Conservation (phyloP, 176 grass and related monocot genomes). For the Carex cristatella region DNA sequence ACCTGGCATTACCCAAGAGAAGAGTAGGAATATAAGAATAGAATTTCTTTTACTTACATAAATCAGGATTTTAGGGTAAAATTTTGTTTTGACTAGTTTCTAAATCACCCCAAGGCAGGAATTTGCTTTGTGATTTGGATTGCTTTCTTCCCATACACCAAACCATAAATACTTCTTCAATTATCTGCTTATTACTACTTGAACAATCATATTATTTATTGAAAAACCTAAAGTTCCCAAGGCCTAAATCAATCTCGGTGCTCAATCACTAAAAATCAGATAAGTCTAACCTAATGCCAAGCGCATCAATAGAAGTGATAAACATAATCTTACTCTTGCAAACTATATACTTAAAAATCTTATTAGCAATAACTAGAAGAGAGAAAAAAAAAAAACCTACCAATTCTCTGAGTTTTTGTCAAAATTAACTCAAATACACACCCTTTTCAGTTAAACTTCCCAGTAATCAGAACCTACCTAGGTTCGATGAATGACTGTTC, state of each 20-base stretch:
- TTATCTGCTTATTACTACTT: not conserved
- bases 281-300: not conserved
- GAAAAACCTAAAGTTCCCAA: not conserved
- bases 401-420: not conserved
- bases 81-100: not conserved
- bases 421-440: not conserved
- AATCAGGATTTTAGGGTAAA: not conserved
- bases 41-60: not conserved
- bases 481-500: conserved; percentile 15
- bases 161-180: not conserved
- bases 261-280: not conserved
- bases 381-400: not conserved
- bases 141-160: not conserved
- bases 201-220: not conserved
- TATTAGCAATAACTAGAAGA: not conserved
- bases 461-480: not conserved
- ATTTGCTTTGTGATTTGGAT: not conserved
- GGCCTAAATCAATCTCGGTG: not conserved
- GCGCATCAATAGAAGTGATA: not conserved
- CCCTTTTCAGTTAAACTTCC: not conserved
- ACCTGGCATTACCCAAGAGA: not conserved
- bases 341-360: no score
- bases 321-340: not conserved
- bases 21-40: not conserved
- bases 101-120: not conserved